Percentiles rank a stretch among this genome's conserved stretches.
phyloP scores from a whole-genome alignment of 2,329 filamentous ascomycete species.

The Pseudocercospora fijiensis region DNA sequence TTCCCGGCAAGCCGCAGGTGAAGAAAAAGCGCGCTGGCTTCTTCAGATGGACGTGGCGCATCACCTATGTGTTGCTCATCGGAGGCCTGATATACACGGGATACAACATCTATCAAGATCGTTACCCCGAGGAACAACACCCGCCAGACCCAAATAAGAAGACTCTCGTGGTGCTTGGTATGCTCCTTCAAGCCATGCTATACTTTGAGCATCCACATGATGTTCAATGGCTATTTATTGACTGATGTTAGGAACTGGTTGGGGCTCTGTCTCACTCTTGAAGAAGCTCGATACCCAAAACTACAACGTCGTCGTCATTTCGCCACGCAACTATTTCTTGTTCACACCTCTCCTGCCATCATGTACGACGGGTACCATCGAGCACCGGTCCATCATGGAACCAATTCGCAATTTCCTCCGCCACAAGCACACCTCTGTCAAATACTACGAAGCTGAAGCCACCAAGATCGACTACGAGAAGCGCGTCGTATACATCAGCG shows the following conservation, averaged over 20 bases:
- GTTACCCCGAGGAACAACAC: constrained; percentile 77
- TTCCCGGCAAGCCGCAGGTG: constrained; percentile 33
- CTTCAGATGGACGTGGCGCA: constrained; percentile 78
- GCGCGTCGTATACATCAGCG: constrained; percentile 83
- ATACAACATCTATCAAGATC: constrained; percentile 79
- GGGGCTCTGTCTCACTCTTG: constrained; percentile 91
- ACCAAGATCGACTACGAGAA: constrained; percentile 92
- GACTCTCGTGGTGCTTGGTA: constrained; percentile 93
- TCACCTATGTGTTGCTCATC: constrained; percentile 73
- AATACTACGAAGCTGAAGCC: constrained; percentile 97
- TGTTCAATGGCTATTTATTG: constrained; percentile 11
- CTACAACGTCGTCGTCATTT: constrained; percentile 95
- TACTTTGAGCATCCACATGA: not conserved
- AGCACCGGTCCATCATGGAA: constrained; percentile 99
- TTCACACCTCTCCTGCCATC: constrained; percentile 97
- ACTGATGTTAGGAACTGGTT: constrained; percentile 72
- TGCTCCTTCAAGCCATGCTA: constrained; percentile 10
- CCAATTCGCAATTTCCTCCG: constrained; percentile 93
- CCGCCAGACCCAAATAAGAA: constrained; percentile 86
- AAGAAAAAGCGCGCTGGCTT: constrained; percentile 62
- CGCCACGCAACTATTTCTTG: constrained; percentile 98
- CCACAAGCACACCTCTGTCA: constrained; percentile 89
- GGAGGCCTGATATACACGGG: constrained; percentile 68
- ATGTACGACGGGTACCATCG: constrained; percentile 94
- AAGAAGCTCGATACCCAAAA: constrained; percentile 99